Base-by-base conservation (phyloP, 192 early-diverging fungal genomes). In the Irineochytrium annulatum region DNA sequence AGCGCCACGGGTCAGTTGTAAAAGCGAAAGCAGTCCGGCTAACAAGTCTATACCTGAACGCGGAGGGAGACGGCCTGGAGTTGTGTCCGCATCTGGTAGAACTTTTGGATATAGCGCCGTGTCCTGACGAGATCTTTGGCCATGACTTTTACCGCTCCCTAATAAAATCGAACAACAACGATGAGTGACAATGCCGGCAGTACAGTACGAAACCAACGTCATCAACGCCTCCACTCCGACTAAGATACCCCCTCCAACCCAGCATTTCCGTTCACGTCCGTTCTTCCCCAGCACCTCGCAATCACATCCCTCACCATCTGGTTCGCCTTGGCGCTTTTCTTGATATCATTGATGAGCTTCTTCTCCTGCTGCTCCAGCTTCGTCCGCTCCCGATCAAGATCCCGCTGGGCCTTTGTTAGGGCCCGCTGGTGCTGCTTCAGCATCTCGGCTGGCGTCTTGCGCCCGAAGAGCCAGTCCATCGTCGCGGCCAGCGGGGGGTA, bases 111-210 rank as follows among this genome's bases (percentile, higher is more conserved):
- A 56, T 97, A 89, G 24, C 88, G 78, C 37, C 94, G 82, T 20
- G 94, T 99, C 34, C 96, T 80, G 16, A 99, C 96, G 46, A 99
- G 72, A 74, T 99, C 94, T 76, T 92, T 96, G 43, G 96, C 96
- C 94, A 96, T 97, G 44, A 97, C 82, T 62, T 95, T 95, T n/a
- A n/a, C n/a, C n/a, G n/a, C n/a, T n/a, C n/a, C 70, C 87, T 91
- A 3, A 91, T 88, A 58, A 75, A 76, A 86, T 90, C 6, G 22
- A 28, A 60, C n/a, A 55, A 57, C 33, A 14, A 22, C 39, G 17
- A 17, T n/a, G n/a, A n/a, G n/a, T n/a, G n/a, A n/a, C n/a, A n/a
- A n/a, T n/a, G n/a, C n/a, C n/a, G n/a, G n/a, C n/a, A n/a, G n/a
- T n/a, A n/a, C n/a, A n/a, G n/a, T n/a, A n/a, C n/a, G n/a, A n/a